Evolutionary conservation across 768 basidiomycete genomes (phyloP).

Genomic region (Pholiota conissans): DNA sequence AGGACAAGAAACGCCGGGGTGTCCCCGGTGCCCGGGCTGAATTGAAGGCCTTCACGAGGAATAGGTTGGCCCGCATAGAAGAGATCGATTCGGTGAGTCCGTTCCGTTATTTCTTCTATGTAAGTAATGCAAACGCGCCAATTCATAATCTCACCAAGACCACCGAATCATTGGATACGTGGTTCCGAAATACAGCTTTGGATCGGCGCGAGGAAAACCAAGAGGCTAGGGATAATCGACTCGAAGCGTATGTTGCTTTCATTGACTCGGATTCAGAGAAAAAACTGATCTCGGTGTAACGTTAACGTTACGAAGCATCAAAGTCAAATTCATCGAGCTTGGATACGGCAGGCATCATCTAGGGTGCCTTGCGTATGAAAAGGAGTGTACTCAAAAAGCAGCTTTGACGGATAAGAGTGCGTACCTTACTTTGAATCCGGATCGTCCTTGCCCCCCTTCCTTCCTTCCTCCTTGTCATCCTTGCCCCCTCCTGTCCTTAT

Average conservation of each 20-base stretch:
- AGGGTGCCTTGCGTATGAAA: not conserved
- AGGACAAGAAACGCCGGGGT: conserved; percentile 20
- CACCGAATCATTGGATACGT: not conserved
- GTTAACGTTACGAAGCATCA: not conserved
- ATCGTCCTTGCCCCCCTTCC: not conserved
- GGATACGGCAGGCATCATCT: not conserved
- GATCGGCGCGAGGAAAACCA: not conserved
- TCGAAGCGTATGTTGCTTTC: not conserved
- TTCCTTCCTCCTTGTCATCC: too few relatives aligned
- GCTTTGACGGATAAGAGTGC: not conserved
- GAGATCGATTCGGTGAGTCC: too few relatives aligned
- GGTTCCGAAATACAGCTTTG: not conserved
- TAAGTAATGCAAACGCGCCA: not conserved
- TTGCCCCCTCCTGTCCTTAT: too few relatives aligned
- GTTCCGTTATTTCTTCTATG: not conserved
- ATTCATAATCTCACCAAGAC: not conserved
- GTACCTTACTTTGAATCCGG: not conserved
- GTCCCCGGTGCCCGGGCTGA: conserved; percentile 22
- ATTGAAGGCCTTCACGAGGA: conserved; percentile 7
- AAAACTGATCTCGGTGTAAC: too few relatives aligned
- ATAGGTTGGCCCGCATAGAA: too few relatives aligned
- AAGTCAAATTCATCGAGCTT: not conserved
- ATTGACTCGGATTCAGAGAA: too few relatives aligned
- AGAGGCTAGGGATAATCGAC: not conserved
- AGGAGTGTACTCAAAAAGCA: not conserved